phyloP scores from a whole-genome alignment of 805 yeast genomes.

The Debaryomyces tyrocola region DNA sequence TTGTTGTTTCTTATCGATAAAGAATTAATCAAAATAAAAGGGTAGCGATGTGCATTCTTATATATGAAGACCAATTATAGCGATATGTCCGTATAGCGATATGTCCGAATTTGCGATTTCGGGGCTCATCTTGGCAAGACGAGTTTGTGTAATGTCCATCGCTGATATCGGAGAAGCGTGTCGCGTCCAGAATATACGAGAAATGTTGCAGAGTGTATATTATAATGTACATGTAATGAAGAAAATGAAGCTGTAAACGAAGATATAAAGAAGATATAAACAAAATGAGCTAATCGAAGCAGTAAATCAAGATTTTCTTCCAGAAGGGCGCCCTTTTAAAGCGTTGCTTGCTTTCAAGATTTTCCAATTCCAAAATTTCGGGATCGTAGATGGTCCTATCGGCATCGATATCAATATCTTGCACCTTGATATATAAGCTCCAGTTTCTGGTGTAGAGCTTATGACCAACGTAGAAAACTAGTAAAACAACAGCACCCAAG shows the following conservation, averaged over 20 bases:
- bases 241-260: too few species aligned
- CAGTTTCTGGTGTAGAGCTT: constrained; percentile 31
- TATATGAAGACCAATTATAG: not conserved
- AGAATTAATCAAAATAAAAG: too few species aligned
- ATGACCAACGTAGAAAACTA: constrained; percentile 30
- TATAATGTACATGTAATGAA: too few species aligned
- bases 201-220: too few species aligned
- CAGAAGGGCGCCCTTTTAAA: constrained; percentile 15
- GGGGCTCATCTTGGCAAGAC: not conserved
- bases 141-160: not conserved
- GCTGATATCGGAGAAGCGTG: not conserved
- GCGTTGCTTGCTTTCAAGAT: constrained; percentile 20
- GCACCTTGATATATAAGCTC: constrained; percentile 22
- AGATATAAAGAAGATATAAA: not conserved
- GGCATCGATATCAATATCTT: constrained; percentile 30
- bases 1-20: not conserved
- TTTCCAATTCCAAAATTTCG: constrained; percentile 31
- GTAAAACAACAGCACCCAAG: constrained; percentile 31
- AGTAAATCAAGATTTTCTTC: constrained; percentile 7
- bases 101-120: not conserved
- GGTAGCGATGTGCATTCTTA: not conserved
- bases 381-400: constrained; percentile 35
- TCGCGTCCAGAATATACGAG: not conserved
- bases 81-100: not conserved
- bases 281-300: not conserved